Base-by-base conservation (phyloP, 495 filamentous ascomycete species). In the Podospora appendiculata region DNA sequence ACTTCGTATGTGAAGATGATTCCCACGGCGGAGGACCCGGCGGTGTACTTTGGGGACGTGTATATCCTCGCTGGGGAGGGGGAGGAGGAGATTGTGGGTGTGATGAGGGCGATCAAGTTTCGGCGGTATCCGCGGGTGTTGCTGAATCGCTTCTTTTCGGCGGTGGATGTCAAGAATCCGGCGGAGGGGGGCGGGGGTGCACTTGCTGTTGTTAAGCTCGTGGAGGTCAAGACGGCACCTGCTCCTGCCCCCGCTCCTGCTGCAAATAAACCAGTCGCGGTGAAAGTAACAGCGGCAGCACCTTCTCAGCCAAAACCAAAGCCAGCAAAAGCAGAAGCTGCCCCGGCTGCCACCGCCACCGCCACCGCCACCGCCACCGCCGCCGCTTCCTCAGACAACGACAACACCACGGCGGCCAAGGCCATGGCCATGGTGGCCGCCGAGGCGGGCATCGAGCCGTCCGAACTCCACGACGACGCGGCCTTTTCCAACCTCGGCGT, bases 1-100 rank as follows among this genome's bases (percentile, higher is more conserved):
- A 67, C 69, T 11, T 77, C 76, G 0, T 83, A 86, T 58, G 78
- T 84, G 41, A 74, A 73, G 43, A 86, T 81, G 78, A 48, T 56
- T 13, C 69, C 48, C 48, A 59, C 51, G 69, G 67, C 74, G 69
- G 55, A 48, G 45, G 51, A 56, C 33, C 48, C 60, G 13, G 55
- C 41, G 7, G 51, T 70, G 12, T 50, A 59, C 38, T 51, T 60
- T 59, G 74, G 79, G 41, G 75, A 82, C 55, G 71, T 82, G 32
- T 77, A 75, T 19, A 62, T 81, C 6, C 76, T 76, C 36, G 69
- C 34, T 25, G 25, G 25, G 25, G 25, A 25, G 25, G 25, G 25
- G 25, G 25, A 25, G 25, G 69, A 75, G 16, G 70, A 66, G 52
- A 72, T 80, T 56, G 60, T 75, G 50, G 69, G 59, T 36, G 45